A percentile compares a stretch with the other conserved stretches of the same genome.
phyloP scores from a whole-genome alignment of 805 yeast species.

The Candida gorgasii region DNA sequence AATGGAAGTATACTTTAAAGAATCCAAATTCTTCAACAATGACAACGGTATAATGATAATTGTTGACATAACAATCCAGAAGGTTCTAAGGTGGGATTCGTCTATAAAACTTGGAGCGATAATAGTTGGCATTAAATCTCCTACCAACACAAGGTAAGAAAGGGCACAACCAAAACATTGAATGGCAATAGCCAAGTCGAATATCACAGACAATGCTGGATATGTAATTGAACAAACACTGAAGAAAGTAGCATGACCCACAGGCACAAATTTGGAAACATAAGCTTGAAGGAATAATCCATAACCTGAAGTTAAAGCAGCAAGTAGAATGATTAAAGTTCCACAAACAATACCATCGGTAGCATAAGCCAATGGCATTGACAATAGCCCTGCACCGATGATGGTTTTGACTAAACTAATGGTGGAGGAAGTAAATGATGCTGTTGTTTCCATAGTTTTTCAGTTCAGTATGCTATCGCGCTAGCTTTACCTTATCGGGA shows the following conservation, averaged over 20 bases:
- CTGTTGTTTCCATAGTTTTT: conserved; percentile 26
- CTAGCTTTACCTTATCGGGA: no score
- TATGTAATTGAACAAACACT: conserved; percentile 66
- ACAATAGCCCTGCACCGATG: conserved; percentile 77
- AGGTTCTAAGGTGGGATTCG: conserved; percentile 38
- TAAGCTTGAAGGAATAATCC: conserved; percentile 66
- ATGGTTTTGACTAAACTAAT: conserved; percentile 74
- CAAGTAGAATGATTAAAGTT: conserved; percentile 51
- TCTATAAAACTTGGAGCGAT: conserved; percentile 24
- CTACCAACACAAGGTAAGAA: conserved; percentile 74
- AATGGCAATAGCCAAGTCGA: conserved; percentile 71
- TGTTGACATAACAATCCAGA: conserved; percentile 60
- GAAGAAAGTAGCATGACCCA: conserved; percentile 70
- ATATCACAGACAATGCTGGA: conserved; percentile 65
- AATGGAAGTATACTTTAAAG: conserved; percentile 82
- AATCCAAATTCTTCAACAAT: conserved; percentile 72
- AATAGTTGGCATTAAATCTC: conserved; percentile 74
- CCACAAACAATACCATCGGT: conserved; percentile 70
- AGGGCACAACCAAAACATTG: conserved; percentile 82
- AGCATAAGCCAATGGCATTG: conserved; percentile 71
- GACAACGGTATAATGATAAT: conserved; percentile 59
- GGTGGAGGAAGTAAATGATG: conserved; percentile 59
- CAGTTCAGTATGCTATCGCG: no score
- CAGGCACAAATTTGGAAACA: conserved; percentile 55
- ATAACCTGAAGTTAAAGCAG: conserved; percentile 65